Conservation (phyloP, 1,139 yeast species). For the Blastobotrys serpentis region DNA sequence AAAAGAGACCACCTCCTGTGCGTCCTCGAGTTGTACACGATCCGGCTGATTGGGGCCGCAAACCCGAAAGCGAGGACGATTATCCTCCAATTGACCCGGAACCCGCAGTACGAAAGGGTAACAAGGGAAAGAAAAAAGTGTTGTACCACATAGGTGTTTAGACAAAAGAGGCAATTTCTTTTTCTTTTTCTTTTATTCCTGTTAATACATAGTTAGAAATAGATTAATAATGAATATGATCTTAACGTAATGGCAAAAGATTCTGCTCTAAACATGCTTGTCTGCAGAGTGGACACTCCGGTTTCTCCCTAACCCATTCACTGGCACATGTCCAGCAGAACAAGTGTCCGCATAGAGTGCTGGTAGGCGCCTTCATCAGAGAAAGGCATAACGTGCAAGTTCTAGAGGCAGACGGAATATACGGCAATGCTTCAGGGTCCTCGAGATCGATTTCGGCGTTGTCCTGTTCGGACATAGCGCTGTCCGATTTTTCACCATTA, state of each 20-base stretch:
- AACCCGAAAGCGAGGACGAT: neutral
- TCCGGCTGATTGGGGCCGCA: slow-evolving; percentile 7
- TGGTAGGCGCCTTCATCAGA: slow-evolving; percentile 75
- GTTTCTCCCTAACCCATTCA: slow-evolving; percentile 83
- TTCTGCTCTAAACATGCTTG: slow-evolving; percentile 73
- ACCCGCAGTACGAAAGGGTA: slow-evolving; percentile 14
- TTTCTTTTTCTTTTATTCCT: too few relatives aligned
- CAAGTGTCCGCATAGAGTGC: slow-evolving; percentile 88
- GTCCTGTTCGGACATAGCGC: neutral
- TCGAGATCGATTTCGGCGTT: slow-evolving; percentile 49
- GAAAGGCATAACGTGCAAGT: slow-evolving; percentile 82
- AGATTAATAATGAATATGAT: neutral
- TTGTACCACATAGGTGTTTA: slow-evolving; percentile 25
- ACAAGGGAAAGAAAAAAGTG: slow-evolving; percentile 30
- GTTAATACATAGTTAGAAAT: neutral
- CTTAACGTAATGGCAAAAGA: slow-evolving; percentile 59
- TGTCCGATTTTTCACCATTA: slow-evolving; percentile 5
- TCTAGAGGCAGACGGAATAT: slow-evolving; percentile 68
- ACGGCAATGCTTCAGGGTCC: slow-evolving; percentile 59
- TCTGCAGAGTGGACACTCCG: slow-evolving; percentile 91
- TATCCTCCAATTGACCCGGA: slow-evolving; percentile 11
- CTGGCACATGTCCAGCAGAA: slow-evolving; percentile 91
- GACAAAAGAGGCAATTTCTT: too few relatives aligned
- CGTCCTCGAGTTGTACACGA: slow-evolving; percentile 14
- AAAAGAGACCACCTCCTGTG: slow-evolving; percentile 13